Evolutionary conservation across 2,329 filamentous ascomycete genomes (phyloP), one percentile per base, ranked within the genome.

Genomic region (Phaeoacremonium minimum): DNA sequence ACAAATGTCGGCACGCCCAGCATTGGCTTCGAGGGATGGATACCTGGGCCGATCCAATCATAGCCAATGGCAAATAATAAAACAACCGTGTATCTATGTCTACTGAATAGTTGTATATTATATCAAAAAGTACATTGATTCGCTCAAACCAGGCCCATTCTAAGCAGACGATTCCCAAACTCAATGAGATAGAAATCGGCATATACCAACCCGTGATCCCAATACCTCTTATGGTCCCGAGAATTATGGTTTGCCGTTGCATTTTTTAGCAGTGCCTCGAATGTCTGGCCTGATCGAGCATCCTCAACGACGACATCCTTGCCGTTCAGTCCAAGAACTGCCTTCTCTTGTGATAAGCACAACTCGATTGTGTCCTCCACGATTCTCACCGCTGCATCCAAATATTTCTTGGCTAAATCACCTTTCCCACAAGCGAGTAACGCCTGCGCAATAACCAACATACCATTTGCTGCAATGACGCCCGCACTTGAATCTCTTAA

Each of bases 121-220:
- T n/a, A n/a, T n/a, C n/a, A n/a, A n/a, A n/a, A n/a, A n/a, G n/a
- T n/a, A n/a, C n/a, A n/a, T n/a, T n/a, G n/a, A n/a, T n/a, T n/a
- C n/a, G n/a, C 15, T 28, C 29, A 49, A 9, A 37, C 36, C 14
- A 56, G 36, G 0, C 51, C 53, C 54, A 60, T 52, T 16, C 48
- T 42, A 36, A 69, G 41, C n/a, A 69, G 44, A 36, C 61, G 60
- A 36, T 68, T 70, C 6, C 65, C 65, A 49, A 67, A 63, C 39
- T 68, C 62, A 7, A 69, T 37, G 17, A 70, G 47, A 39, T 61
- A 69, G 42, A 69, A 70, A 45, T 69, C 66, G 3, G 61, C 66
- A 53, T 69, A 70, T 5, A 69, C 66, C 15, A 71, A 46, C 2
- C 66, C 64, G 44, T 60, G 56, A 38, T 60, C 44, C 33, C 40